These are phyloP conservation scores for Hemileia vastatrix DNA, from an alignment of 1,284 basidiomycete species.

Conservation along the genomic window DNA sequence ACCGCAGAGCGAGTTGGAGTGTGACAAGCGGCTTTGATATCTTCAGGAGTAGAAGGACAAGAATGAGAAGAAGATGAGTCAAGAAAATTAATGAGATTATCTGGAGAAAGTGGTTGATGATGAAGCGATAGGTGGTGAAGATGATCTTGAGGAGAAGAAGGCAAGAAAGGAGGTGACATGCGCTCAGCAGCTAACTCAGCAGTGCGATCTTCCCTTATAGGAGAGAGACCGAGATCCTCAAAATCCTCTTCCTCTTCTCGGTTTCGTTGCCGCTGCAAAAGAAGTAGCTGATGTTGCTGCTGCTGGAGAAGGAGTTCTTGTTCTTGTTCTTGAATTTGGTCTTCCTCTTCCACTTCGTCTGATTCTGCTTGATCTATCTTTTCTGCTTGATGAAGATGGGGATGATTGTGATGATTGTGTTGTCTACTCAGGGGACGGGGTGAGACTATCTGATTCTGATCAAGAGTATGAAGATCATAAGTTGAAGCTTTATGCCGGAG, in stretches of 20 bases:
- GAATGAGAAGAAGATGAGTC: background rate
- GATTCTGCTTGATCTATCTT: too few species aligned
- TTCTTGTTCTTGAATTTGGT: too few species aligned
- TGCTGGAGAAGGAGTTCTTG: background rate
- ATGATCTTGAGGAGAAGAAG: background rate
- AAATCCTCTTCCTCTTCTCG: background rate
- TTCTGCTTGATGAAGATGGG: too few species aligned
- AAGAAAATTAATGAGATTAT: background rate
- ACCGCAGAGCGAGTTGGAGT: background rate
- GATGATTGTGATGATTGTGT: too few species aligned
- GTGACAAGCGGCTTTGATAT: background rate
- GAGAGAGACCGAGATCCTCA: conserved; percentile 13
- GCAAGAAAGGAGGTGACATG: background rate
- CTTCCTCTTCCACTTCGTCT: too few species aligned
- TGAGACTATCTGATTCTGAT: too few species aligned
- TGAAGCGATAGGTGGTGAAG: background rate
- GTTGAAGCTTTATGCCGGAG: too few species aligned
- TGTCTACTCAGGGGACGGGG: too few species aligned
- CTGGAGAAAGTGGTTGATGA: background rate
- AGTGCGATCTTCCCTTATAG: conserved; percentile 20
- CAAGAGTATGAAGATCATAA: too few species aligned
- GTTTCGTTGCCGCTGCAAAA: background rate
- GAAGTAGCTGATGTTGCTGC: background rate
- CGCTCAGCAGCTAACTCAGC: conserved; percentile 21
- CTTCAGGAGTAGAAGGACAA: background rate